A percentile compares a stretch with the other conserved stretches of the same genome.
Evolutionary conservation across 371 early-diverging fungal species (phyloP).

Genomic region (Haplosporangium sp.): DNA sequence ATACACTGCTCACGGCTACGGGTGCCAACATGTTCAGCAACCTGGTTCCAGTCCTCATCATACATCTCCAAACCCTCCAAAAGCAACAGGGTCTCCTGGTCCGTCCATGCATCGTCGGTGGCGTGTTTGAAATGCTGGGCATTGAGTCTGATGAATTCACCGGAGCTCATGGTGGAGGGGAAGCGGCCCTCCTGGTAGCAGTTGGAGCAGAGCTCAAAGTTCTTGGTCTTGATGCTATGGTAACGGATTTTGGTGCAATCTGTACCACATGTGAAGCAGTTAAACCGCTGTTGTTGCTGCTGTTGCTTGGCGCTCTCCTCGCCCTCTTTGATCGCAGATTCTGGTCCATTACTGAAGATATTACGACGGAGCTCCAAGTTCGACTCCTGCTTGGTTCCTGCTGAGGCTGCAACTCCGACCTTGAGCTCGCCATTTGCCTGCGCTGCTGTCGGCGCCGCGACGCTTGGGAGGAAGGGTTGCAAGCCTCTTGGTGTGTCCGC

Average conservation of each 20-base stretch:
- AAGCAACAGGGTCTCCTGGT: conserved; percentile 93
- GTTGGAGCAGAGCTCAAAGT: conserved; percentile 86
- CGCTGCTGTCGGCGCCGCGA: conserved; percentile 44
- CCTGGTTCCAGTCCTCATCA: conserved; percentile 96
- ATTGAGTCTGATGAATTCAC: conserved; percentile 89
- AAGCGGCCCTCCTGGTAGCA: conserved; percentile 96
- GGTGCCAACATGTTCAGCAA: conserved; percentile 95
- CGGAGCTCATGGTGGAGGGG: conserved; percentile 83
- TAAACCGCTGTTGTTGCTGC: conserved; percentile 61
- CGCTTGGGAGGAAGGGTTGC: conserved; percentile 83
- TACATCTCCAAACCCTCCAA: conserved; percentile 97
- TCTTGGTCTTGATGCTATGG: conserved; percentile 83
- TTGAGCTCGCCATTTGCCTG: conserved; percentile 37
- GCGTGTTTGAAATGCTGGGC: conserved; percentile 61
- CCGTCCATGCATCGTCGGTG: conserved; percentile 85
- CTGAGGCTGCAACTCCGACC: background rate
- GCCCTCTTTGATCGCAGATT: conserved; percentile 49
- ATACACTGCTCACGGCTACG: conserved; percentile 95
- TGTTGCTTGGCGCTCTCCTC: conserved; percentile 32
- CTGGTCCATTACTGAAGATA: conserved; percentile 37
- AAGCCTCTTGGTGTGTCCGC: conserved; percentile 96
- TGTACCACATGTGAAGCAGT: conserved; percentile 91
- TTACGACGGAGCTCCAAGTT: conserved; percentile 42
- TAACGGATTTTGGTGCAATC: conserved; percentile 86
- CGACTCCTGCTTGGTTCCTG: conserved; percentile 21